phyloP scores from a whole-genome alignment of 2,329 filamentous ascomycete genomes.

The Fusarium sp. region DNA sequence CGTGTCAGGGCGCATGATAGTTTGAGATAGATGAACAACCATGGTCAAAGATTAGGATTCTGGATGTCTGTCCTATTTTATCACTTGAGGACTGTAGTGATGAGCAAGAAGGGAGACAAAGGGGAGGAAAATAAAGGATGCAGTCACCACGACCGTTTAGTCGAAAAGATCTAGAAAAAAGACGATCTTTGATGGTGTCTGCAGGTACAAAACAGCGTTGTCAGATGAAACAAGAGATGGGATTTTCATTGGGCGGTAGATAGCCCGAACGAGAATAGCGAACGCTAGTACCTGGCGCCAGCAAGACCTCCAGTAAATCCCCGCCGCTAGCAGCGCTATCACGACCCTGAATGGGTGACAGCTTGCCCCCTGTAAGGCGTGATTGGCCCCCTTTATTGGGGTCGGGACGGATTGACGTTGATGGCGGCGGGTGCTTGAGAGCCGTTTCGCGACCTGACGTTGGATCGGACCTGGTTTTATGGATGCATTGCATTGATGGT shows the following conservation, averaged over 20 bases:
- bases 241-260: constrained; percentile 24
- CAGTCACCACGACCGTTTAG: not conserved
- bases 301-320: constrained; percentile 17
- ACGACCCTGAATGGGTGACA: constrained; percentile 22
- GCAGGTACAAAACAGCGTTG: constrained; percentile 13
- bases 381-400: constrained; percentile 39
- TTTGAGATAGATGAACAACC: constrained; percentile 6
- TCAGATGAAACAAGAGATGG: constrained; percentile 36
- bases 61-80: not conserved
- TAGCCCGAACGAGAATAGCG: not conserved
- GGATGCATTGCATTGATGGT: not conserved
- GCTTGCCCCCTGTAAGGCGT: constrained; percentile 8
- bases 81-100: not conserved
- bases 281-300: constrained; percentile 33
- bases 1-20: not conserved
- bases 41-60: not conserved
- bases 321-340: constrained; percentile 27
- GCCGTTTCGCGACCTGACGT: constrained; percentile 34
- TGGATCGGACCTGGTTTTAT: not conserved
- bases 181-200: constrained; percentile 7
- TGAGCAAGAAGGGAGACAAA: constrained; percentile 1
- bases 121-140: not conserved
- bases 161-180: constrained; percentile 19
- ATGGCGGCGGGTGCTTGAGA: constrained; percentile 15
- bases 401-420: constrained; percentile 11